These are phyloP conservation scores for Colletotrichum magnum DNA, from an alignment of 2,329 filamentous ascomycete species.

Conservation along the genomic window DNA sequence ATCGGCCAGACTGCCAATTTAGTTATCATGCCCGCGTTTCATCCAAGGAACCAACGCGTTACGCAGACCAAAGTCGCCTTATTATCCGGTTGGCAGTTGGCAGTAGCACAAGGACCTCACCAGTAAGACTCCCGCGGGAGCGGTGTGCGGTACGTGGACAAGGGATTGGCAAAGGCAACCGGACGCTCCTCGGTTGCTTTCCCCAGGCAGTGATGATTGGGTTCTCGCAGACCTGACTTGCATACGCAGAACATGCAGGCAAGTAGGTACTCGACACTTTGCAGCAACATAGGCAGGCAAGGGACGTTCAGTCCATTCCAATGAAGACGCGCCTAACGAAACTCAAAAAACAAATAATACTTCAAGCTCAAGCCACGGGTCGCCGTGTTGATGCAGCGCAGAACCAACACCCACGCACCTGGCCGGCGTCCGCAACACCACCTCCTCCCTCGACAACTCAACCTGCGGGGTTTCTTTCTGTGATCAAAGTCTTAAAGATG, in stretches of 20 bases:
- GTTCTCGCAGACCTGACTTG: too few species aligned
- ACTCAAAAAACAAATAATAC: slow-evolving; percentile 10
- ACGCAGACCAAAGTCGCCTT: slow-evolving; percentile 1
- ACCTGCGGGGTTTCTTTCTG: too few species aligned
- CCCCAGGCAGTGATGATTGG: too few species aligned
- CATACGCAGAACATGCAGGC: too few species aligned
- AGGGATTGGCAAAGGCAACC: slow-evolving; percentile 20
- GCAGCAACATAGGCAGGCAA: background rate
- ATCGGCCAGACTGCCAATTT: background rate
- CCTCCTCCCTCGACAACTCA: background rate
- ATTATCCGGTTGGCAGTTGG: background rate
- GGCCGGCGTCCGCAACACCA: background rate
- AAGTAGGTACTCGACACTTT: too few species aligned
- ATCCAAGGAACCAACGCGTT: background rate
- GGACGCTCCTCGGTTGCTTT: background rate
- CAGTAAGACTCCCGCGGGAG: background rate
- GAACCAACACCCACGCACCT: background rate
- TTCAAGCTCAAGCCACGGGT: background rate
- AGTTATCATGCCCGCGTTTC: background rate
- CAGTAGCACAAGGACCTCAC: background rate
- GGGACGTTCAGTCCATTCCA: background rate
- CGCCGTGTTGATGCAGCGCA: background rate
- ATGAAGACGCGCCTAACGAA: background rate
- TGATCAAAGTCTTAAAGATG: too few species aligned
- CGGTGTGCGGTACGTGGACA: background rate